Base-by-base conservation (phyloP, 2,329 filamentous ascomycete genomes). In the Aspergillus brunneoviolaceus region DNA sequence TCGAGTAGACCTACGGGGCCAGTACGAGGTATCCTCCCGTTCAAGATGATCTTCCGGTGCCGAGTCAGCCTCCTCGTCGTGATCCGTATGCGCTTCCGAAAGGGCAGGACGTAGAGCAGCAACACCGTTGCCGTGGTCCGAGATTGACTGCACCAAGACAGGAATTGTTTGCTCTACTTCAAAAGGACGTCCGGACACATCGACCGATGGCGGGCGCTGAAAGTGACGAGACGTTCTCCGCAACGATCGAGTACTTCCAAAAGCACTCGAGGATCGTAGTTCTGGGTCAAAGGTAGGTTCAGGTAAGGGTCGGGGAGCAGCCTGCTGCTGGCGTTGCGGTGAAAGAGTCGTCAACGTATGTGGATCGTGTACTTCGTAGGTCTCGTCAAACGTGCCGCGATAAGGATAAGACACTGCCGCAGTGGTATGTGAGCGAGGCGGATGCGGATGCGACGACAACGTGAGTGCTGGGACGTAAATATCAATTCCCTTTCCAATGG, bases 301-400 rank as follows among this genome's bases (percentile, higher is more conserved):
- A 66, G 79, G 78, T 68, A 79, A 81, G 68, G 74, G 67, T 64
- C 68, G 63, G 58, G 63, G 67, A 67, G 69, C 68, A 68, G 72
- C 63, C 70, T 78, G 80, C 76, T 79, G 79, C 73, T 81, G 79
- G 75, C 76, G 80, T 73, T 79, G 80, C 72, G 63, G 73, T 65
- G 70, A 65, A 69, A 71, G 69, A 67, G 76, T 74, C 74, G 77
- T 77, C 74, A 78, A 70, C 68, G 77, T 75, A 70, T 70, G 65
- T 60, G 72, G 76, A 73, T 83, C 80, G 82, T 84, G 71, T 80
- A 78, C 65, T 66, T 84, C 81, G 82, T 84, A 72, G 74, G 76
- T 73, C 75, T 84, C 81, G 81, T 85, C 74, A 84, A 77, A 74
- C 57, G 71, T 70, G 73, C 69, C 67, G 64, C 65, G 70, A 66